Evolutionary conservation across 129 eudicot genomes (phyloP).

Genomic region (Tanacetum coccineum): DNA sequence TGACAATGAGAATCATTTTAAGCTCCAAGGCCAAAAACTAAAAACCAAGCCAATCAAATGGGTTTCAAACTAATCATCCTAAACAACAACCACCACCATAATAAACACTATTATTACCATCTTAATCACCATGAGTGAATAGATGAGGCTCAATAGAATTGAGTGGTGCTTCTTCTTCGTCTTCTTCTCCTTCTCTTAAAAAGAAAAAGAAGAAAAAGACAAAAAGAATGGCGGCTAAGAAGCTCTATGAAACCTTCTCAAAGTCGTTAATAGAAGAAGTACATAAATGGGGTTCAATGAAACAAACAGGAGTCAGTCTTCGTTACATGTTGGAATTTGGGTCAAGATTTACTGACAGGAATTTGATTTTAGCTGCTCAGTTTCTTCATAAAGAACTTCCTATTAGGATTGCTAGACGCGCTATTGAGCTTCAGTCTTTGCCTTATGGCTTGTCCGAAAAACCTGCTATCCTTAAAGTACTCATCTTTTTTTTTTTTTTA

Average conservation of each 20-base stretch:
- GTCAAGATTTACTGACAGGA: constrained; percentile 56
- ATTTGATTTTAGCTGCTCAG: constrained; percentile 74
- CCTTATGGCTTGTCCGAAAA: constrained; percentile 84
- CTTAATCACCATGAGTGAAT: too few relatives aligned
- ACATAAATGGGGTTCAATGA: constrained; percentile 77
- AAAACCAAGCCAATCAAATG: too few relatives aligned
- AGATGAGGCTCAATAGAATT: too few relatives aligned
- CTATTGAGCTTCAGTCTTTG: constrained; percentile 73
- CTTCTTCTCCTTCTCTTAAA: too few relatives aligned
- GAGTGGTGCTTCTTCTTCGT: too few relatives aligned
- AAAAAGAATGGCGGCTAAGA: constrained; percentile 61
- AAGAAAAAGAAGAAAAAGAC: too few relatives aligned
- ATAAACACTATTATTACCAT: too few relatives aligned
- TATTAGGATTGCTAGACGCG: constrained; percentile 75
- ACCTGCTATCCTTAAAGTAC: constrained; percentile 79
- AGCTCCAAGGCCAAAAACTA: too few relatives aligned
- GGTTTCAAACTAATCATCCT: too few relatives aligned
- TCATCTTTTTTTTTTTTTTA: neutral
- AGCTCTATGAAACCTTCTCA: constrained; percentile 40
- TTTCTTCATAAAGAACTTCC: constrained; percentile 93
- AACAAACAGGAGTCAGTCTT: constrained; percentile 84
- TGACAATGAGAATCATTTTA: too few relatives aligned
- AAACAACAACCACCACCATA: too few relatives aligned
- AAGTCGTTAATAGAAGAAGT: constrained; percentile 62
- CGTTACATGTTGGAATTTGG: constrained; percentile 98